phyloP scores from a whole-genome alignment of 169 alveolate species.

The Plasmodium knowlesi region DNA sequence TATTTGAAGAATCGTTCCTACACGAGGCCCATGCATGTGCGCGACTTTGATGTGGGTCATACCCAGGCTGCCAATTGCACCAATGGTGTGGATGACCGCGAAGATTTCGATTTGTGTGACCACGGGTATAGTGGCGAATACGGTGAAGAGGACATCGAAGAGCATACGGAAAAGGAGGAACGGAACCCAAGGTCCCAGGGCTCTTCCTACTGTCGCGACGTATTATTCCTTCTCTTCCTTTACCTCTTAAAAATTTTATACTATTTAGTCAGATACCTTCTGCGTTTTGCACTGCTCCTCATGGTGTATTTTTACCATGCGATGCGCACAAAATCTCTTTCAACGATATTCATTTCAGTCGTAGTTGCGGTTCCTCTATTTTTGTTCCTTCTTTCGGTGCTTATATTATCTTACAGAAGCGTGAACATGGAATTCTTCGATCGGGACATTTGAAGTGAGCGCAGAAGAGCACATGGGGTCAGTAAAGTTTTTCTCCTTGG shows the following conservation, averaged over 20 bases:
- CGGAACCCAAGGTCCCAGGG: neutral
- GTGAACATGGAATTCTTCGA: conserved; percentile 38
- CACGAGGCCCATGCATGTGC: conserved; percentile 61
- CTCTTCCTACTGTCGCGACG: neutral
- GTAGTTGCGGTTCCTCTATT: conserved; percentile 14
- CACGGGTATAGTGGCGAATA: neutral
- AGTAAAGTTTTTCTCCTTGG: neutral
- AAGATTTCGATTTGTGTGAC: neutral
- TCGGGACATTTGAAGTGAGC: conserved; percentile 9
- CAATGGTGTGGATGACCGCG: neutral
- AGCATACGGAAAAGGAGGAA: neutral
- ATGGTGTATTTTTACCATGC: neutral
- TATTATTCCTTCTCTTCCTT: conserved; percentile 9
- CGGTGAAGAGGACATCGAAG: neutral
- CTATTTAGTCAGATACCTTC: conserved; percentile 3
- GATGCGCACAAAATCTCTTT: neutral
- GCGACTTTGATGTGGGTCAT: conserved; percentile 23
- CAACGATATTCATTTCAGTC: conserved; percentile 13
- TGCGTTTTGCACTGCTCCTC: conserved; percentile 2
- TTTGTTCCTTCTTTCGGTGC: conserved; percentile 3
- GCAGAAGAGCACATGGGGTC: neutral
- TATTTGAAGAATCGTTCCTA: conserved; percentile 37
- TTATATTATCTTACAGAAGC: conserved; percentile 53
- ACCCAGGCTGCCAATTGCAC: neutral
- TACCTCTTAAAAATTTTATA: conserved; percentile 26